Base-by-base conservation (phyloP, 1,139 yeast genomes). In the Scheffersomyces segobiensis region DNA sequence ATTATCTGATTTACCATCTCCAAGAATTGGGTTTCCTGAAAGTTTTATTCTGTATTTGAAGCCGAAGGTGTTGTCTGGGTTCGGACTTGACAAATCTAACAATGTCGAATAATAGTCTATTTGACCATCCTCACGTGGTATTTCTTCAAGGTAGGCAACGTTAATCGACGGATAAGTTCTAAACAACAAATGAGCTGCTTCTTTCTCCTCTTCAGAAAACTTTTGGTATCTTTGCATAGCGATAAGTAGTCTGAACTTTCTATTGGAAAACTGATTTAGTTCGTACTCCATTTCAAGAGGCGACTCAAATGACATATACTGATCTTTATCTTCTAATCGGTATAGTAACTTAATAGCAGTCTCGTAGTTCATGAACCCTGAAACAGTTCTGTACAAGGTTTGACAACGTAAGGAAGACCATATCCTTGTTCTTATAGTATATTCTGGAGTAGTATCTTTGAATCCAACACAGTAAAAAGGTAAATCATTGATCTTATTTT, bases 1-100 rank as follows among this genome's bases (percentile, higher is more conserved):
- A 66, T 91, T 91, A 68, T 91, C 97, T 2, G 96, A 87, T 69
- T 91, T 91, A 3, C 97, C 97, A 72, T 91, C 97, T 0, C 97
- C 97, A 32, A 92, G 75, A 49, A 91, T 89, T 2, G 97, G 97
- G 68, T 92, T 87, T 0, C 97, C 97, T 0, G 96, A 88, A 14
- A 92, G 75, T 56, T 78, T 79, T 10, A 92, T 80, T 59, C 84
- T 78, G 65, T 80, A 88, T 53, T 78, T 77, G 5, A 86, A 87
- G 26, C 68, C 68, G 39, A 85, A 74, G 17, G 76, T 66, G 0
- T 87, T 85, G 3, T 69, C 64, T 10, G 18, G 14, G 12, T 71
- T 76, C 54, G 78, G 79, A 24, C 71, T 67, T 46, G 70, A 74
- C 0, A 85, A 84, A 69, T 88, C 91, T 49, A 90, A 79, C 58